Base-by-base conservation (phyloP, 306 rosid species). In the Cucumis melo region DNA sequence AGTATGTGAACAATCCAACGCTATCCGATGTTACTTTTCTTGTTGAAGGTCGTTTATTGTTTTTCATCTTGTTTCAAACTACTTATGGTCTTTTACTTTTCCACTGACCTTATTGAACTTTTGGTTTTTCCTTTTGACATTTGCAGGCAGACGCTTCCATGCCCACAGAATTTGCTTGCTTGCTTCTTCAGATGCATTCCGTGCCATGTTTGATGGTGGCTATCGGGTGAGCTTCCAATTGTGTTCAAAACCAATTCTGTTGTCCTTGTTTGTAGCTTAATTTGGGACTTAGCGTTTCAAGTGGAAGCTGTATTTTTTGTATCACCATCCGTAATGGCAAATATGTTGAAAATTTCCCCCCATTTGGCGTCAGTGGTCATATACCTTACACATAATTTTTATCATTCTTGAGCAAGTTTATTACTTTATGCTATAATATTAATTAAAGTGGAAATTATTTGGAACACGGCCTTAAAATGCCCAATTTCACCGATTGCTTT, bases 161-260 rank as follows among this genome's bases (percentile, higher is more conserved):
- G 99, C 99, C 55, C 99, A 94, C 82, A 90, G 97, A 84, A 94
- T 94, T 63, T 92, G 97, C 83, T 85, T 94, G 66, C 97, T 94
- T 65, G 99, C 99, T 58, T 94, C 96, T 57, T 94, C 99, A 16
- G 99, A 92, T 87, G 93, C 96, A 57, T 94, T 94, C 81, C 99
- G 96, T 63, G 99, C 99, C 20, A 94, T 94, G 99, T 94, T 94
- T 85, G 99, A 94, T 78, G 99, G 99, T 78, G 99, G 97, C 80
- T 94, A 94, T 78, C 89, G 97, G 90, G 99, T 94, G 87, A 89
- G 96, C 80, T 17, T 76, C 60, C 39, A 14, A 51, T 65, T 51
- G 10, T 73, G 73, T 68, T 54, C 51, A 8, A 32, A 44, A 32
- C 75, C 58, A 21, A 62, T 20, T 64, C 78, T 57, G 21, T 56